Percentiles rank a stretch among this genome's conserved stretches.
phyloP scores from a whole-genome alignment of 306 rosid species.

The Casuarina equisetifolia region DNA sequence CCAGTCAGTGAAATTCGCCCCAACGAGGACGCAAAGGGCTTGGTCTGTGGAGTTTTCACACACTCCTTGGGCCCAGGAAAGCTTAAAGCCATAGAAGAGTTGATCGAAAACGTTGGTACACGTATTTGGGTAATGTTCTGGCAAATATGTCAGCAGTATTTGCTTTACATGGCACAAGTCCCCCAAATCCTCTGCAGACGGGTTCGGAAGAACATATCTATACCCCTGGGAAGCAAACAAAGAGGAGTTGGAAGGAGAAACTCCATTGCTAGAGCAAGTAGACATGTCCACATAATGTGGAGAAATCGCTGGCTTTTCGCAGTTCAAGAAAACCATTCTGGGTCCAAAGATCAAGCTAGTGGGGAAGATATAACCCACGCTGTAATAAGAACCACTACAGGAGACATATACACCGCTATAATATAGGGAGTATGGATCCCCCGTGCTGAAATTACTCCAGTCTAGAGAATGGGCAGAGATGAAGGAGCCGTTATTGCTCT shows the following conservation, averaged over 20 bases:
- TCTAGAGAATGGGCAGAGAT: background rate
- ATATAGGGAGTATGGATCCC: slow-evolving; percentile 5
- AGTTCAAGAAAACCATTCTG: background rate
- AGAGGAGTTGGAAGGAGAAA: no score
- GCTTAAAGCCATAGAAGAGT: no score
- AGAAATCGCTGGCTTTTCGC: background rate
- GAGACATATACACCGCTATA: background rate
- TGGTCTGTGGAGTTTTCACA: no score
- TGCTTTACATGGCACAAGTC: background rate
- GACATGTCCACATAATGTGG: slow-evolving; percentile 12
- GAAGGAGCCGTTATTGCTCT: background rate
- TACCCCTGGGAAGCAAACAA: no score
- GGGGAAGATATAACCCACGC: background rate
- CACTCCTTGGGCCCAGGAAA: no score
- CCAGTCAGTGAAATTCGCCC: no score
- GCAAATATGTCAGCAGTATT: accelerated
- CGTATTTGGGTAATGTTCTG: no score
- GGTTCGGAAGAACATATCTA: no score
- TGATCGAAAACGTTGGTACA: no score
- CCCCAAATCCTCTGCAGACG: background rate
- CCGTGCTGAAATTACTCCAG: background rate
- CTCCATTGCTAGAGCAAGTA: no score
- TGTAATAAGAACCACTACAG: no score
- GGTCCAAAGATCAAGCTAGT: background rate
- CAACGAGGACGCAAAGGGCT: no score